phyloP scores from a whole-genome alignment of 768 basidiomycete genomes.

The Paxillus involutus region DNA sequence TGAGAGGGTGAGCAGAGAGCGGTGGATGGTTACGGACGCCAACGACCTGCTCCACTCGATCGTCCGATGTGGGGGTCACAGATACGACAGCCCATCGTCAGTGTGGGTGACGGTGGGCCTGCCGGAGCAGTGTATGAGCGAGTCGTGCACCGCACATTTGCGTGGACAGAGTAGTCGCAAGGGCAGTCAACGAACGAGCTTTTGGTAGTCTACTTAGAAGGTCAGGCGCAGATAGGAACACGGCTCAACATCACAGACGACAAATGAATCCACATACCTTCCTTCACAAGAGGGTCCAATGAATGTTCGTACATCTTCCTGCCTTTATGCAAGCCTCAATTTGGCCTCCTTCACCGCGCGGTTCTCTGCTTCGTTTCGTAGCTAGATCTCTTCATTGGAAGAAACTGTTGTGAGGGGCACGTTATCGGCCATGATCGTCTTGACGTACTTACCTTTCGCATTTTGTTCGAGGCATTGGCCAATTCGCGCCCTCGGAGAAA shows the following conservation, averaged over 20 bases:
- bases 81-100: too few relatives aligned
- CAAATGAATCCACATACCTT: constrained; percentile 41
- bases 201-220: constrained; percentile 52
- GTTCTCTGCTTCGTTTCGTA: constrained; percentile 71
- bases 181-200: too few relatives aligned
- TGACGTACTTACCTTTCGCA: constrained; percentile 86
- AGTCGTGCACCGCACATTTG: too few relatives aligned
- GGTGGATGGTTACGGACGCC: too few relatives aligned
- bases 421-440: constrained; percentile 86
- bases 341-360: constrained; percentile 64
- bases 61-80: too few relatives aligned
- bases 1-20: too few relatives aligned
- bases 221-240: background rate
- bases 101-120: too few relatives aligned
- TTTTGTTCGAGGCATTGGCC: constrained; percentile 83
- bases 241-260: too few relatives aligned
- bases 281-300: constrained; percentile 61
- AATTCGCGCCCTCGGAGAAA: constrained; percentile 83
- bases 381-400: constrained; percentile 67
- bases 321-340: constrained; percentile 55
- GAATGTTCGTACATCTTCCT: constrained; percentile 61
- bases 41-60: too few relatives aligned
- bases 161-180: too few relatives aligned
- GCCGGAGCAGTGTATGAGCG: too few relatives aligned
- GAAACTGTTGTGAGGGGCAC: constrained; percentile 76